Percentiles rank a stretch among this genome's conserved stretches.
These are phyloP conservation scores for Colletotrichum neosansevieriae DNA, from an alignment of 2,329 filamentous ascomycete species.

Conservation along the genomic window DNA sequence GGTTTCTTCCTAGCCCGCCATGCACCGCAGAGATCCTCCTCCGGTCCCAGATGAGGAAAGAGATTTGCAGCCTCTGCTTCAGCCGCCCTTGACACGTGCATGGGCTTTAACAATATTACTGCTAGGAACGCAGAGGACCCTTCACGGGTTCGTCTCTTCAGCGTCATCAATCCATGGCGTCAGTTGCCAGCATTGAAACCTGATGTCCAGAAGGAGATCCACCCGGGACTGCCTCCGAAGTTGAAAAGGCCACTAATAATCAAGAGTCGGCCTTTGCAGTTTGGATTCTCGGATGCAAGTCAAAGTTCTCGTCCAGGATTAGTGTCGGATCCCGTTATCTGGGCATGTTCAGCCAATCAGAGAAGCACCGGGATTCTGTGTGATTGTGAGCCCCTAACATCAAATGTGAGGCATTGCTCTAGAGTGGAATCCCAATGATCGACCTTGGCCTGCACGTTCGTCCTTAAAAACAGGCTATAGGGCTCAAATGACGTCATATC, in stretches of 20 bases:
- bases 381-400: background rate
- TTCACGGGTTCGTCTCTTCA: background rate
- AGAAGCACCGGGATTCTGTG: background rate
- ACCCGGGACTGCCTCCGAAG: background rate
- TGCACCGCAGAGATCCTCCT: constrained; percentile 27
- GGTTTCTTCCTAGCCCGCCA: constrained; percentile 27
- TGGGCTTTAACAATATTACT: constrained; percentile 18
- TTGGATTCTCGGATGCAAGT: background rate
- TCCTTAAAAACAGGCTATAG: constrained; percentile 22
- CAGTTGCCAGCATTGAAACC: background rate
- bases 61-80: constrained; percentile 21
- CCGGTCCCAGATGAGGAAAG: constrained; percentile 24
- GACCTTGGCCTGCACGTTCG: constrained; percentile 27
- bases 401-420: constrained; percentile 19
- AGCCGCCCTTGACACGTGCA: constrained; percentile 13
- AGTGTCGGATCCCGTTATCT: background rate
- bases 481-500: constrained; percentile 31
- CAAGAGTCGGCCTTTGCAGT: background rate
- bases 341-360: background rate
- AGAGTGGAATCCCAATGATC: constrained; percentile 8
- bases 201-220: constrained; percentile 1
- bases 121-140: background rate
- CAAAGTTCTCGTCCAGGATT: background rate
- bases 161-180: constrained; percentile 6
- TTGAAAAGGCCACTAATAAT: background rate